Percentiles rank a stretch among this genome's conserved stretches.
phyloP scores from a whole-genome alignment of 1,284 basidiomycete species.

The Trametes versicolor region DNA sequence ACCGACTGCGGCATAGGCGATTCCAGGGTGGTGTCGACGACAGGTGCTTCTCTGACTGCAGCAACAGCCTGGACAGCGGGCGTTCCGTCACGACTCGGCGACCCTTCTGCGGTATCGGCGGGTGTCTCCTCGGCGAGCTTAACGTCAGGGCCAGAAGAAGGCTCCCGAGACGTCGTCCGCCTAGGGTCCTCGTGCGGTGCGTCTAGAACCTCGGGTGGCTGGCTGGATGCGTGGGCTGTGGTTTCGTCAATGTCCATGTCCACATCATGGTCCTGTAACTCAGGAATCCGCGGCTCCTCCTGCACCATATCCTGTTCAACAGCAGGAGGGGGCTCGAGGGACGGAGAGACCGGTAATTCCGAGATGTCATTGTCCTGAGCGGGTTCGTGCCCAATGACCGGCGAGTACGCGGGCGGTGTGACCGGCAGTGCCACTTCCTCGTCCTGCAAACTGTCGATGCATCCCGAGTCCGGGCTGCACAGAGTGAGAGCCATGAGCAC shows the following conservation, averaged over 20 bases:
- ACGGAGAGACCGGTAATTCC: conserved; percentile 40
- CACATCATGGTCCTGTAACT: conserved; percentile 14
- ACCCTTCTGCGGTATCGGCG: not conserved
- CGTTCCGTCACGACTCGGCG: not conserved
- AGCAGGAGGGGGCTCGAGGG: conserved; percentile 31
- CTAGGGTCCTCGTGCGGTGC: not conserved
- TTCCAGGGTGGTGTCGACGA: conserved; percentile 11
- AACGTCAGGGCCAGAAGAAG: conserved; percentile 5
- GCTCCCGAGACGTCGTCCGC: conserved; percentile 15
- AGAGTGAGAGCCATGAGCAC: conserved; percentile 9
- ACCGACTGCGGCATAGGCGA: conserved; percentile 18
- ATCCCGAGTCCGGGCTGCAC: conserved; percentile 50
- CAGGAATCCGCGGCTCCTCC: conserved; percentile 12
- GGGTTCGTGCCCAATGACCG: conserved; percentile 13
- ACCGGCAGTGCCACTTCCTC: conserved; percentile 35
- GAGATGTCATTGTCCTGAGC: conserved; percentile 14
- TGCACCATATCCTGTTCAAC: not conserved
- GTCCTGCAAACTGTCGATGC: conserved; percentile 44
- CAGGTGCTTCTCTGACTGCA: not conserved
- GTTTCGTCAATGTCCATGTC: conserved; percentile 37
- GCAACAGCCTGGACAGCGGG: conserved; percentile 8
- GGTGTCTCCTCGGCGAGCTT: not conserved
- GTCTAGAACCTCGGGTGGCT: not conserved
- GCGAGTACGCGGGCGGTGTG: conserved; percentile 37
- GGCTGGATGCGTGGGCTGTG: not conserved